Evolutionary conservation across 2,329 filamentous ascomycete genomes (phyloP), one percentile per base, ranked within the genome.

Genomic region (Huntiella decipiens): DNA sequence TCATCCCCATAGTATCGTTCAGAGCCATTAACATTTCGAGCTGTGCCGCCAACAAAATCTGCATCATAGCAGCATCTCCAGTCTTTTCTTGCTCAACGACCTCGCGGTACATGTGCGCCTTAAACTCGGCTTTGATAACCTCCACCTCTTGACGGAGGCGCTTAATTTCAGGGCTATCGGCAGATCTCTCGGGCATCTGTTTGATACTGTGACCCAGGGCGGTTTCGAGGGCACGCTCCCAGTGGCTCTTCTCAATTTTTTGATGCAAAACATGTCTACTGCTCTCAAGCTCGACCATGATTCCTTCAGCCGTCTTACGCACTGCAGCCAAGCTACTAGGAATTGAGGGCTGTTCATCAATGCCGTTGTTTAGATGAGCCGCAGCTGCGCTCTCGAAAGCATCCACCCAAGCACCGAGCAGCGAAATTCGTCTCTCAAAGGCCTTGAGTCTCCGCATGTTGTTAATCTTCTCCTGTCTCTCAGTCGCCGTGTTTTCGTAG

Each of bases 251-350:
- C 39, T 81, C 72, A 44, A 96, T 61, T 54, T 78, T 79, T 56
- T 94, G 83, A 57, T 93, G 85, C 52, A 88, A 82, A 59, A 95
- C 87, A 52, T 94, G 83, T 51, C 88, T 71, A 60, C 86, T 95
- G 54, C 79, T 75, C 60, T 96, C 88, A 39, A 98, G 66, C 61
- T 98, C 92, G 5, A 84, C 68, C 22, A 94, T 69, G 37, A 96
- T 87, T 1, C 88, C 91, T 47, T 84, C 76, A 0, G 88, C 88
- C 1, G 84, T 87, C 61, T 88, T 92, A 47, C 86, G 78, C 65
- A 96, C 82, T 0, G 81, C 73, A 2, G 69, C 61, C 38, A 94
- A 64, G 53, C 76, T 82, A 31, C 71, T 63, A 1, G 86, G 75
- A 70, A 79, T 77, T 15, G 48, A 50, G 5, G 48, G 48, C 6